Percentiles rank a stretch among this genome's conserved stretches.
Evolutionary conservation across 2,329 filamentous ascomycete genomes (phyloP).

Genomic region (Claviceps digitariae): DNA sequence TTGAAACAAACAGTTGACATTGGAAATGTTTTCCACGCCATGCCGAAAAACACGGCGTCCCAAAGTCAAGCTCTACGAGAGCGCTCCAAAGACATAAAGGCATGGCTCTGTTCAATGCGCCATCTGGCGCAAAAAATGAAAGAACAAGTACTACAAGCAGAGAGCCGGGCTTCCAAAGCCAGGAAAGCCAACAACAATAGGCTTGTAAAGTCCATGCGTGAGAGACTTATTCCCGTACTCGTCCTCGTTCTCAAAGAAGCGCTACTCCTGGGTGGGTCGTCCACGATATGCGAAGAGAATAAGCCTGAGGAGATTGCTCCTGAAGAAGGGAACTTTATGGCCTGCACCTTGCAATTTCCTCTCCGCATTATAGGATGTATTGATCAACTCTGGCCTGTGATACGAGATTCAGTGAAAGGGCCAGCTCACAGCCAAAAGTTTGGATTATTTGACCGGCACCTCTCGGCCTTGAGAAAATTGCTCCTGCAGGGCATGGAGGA

Average conservation of each 20-base stretch:
- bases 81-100: neutral
- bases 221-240: slow-evolving; percentile 14
- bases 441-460: neutral
- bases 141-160: neutral
- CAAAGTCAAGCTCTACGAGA: neutral
- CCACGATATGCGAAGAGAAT: neutral
- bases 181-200: neutral
- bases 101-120: neutral
- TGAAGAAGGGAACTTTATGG: slow-evolving; percentile 2
- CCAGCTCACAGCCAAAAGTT: neutral
- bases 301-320: neutral
- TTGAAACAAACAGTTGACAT: neutral
- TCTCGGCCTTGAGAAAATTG: neutral
- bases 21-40: neutral
- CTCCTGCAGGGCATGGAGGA: neutral
- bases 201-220: slow-evolving; percentile 7
- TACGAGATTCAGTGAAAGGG: neutral
- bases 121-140: neutral
- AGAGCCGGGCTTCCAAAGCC: neutral
- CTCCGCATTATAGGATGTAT: slow-evolving; percentile 2
- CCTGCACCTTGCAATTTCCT: slow-evolving; percentile 5
- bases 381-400: neutral
- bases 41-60: neutral
- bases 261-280: slow-evolving; percentile 10
- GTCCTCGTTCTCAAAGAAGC: slow-evolving; percentile 11